Base-by-base conservation (phyloP, 2,329 filamentous ascomycete genomes). In the Fusarium anguioides region DNA sequence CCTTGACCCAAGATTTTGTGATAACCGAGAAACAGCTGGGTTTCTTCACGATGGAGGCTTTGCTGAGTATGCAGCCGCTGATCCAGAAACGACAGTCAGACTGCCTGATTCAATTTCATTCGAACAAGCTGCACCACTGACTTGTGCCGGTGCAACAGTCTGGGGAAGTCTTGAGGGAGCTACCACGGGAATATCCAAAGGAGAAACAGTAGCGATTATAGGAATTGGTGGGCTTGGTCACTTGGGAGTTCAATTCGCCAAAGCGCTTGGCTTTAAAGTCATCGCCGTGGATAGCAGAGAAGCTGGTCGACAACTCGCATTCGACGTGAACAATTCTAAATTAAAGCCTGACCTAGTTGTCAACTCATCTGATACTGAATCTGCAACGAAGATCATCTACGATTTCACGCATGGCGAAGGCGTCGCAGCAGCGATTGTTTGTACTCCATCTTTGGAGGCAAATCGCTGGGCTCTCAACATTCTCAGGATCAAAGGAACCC, bases 211-310 rank as follows among this genome's bases (percentile, higher is more conserved):
- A 1, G 53, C 42, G 2, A 44, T 60, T 21, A 42, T 60, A 5
- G 56, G 56, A 5, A 37, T 60, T 4, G 56, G 56, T 4, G 56
- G 56, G 2, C 36, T 60, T 0, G 56, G 56, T 3, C 56, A 60
- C n/a, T 20, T 60, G 3, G 56, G 56, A 9, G 15, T 60, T 11
- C 56, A 60, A 6, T 59, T 60, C 9, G 29, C 29, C 7, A 60
- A 60, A 27, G 56, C 52, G 7, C 53, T 59, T 4, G 56, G 56
- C 6, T 60, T 59, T 36, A 23, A 18, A 6, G 39, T 47, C 5
- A 14, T 60, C 10, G 56, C 56, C 4, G 53, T 37, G 11, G 56
- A 60, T 20, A 60, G 42, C n/a, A 59, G 56, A 50, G 29, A 60
- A 27, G 56, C 56, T 37, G 56, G 56, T 6, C 40, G 53, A 39